phyloP scores from a whole-genome alignment of 331 rosid species.

The Telfairia occidentalis region DNA sequence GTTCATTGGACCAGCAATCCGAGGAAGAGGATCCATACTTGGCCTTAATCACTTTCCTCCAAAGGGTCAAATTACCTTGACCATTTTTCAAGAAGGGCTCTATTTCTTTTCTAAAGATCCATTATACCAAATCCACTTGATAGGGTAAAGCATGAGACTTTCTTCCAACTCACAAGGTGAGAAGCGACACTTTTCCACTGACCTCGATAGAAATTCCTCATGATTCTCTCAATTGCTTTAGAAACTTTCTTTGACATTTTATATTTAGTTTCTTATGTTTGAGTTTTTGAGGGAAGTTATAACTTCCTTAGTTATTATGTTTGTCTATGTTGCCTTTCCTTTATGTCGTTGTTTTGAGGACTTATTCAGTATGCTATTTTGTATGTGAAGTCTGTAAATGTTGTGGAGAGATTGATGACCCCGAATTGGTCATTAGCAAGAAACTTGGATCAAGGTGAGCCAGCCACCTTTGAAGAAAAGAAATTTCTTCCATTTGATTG shows the following conservation, averaged over 20 bases:
- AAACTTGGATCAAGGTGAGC: background rate
- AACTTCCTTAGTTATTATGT: no score
- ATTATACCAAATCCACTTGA: background rate
- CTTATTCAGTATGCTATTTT: no score
- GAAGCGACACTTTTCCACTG: background rate
- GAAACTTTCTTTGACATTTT: background rate
- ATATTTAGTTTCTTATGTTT: no score
- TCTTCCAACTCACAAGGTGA: background rate
- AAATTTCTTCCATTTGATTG: background rate
- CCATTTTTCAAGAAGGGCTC: background rate
- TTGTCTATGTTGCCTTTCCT: no score
- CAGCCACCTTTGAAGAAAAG: background rate
- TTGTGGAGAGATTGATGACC: no score
- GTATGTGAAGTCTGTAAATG: no score
- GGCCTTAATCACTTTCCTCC: background rate
- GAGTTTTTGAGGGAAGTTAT: no score
- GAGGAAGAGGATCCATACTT: background rate
- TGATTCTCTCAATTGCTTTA: background rate
- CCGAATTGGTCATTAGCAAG: no score
- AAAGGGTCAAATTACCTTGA: background rate
- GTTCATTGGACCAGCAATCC: background rate
- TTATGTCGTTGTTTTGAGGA: no score
- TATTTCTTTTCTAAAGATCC: background rate
- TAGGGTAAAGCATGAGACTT: background rate
- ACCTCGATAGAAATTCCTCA: background rate